phyloP scores from a whole-genome alignment of 805 yeast genomes.

The Candida arabinofermentans region DNA sequence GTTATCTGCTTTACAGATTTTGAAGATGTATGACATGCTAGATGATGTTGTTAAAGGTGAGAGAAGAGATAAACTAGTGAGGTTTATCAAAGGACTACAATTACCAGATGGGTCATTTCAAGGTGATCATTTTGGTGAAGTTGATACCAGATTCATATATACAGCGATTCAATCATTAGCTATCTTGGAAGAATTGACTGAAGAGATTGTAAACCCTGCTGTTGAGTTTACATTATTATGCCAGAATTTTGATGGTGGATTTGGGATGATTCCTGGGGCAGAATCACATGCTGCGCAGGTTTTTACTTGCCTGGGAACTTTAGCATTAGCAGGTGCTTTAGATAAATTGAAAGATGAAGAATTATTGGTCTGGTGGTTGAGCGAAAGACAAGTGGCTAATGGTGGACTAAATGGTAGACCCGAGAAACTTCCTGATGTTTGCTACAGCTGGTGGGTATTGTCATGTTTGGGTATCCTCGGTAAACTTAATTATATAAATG shows the following conservation, averaged over 20 bases:
- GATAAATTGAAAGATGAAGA: slow-evolving; percentile 42
- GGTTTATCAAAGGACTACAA: slow-evolving; percentile 44
- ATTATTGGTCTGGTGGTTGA: slow-evolving; percentile 75
- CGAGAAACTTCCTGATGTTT: slow-evolving; percentile 93
- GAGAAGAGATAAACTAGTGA: slow-evolving; percentile 29
- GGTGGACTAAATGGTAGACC: slow-evolving; percentile 98
- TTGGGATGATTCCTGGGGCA: slow-evolving; percentile 90
- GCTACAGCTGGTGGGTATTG: slow-evolving; percentile 97
- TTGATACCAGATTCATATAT: slow-evolving; percentile 88
- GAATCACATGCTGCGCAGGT: slow-evolving; percentile 94
- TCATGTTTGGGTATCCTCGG: slow-evolving; percentile 67
- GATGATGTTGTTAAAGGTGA: slow-evolving; percentile 29
- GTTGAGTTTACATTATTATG: slow-evolving; percentile 63
- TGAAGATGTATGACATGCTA: slow-evolving; percentile 61
- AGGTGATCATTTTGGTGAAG: slow-evolving; percentile 90
- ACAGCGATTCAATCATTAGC: slow-evolving; percentile 73
- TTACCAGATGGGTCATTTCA: slow-evolving; percentile 67
- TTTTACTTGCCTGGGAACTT: slow-evolving; percentile 78
- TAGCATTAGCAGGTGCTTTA: slow-evolving; percentile 62
- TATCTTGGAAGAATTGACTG: slow-evolving; percentile 55
- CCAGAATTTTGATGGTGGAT: slow-evolving; percentile 93
- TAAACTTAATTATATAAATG: slow-evolving; percentile 75
- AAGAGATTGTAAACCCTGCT: slow-evolving; percentile 52
- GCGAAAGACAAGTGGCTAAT: slow-evolving; percentile 79
- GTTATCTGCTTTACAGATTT: slow-evolving; percentile 78